Conservation (phyloP, 2,329 filamentous ascomycete species). For the Botrytis squamosa region DNA sequence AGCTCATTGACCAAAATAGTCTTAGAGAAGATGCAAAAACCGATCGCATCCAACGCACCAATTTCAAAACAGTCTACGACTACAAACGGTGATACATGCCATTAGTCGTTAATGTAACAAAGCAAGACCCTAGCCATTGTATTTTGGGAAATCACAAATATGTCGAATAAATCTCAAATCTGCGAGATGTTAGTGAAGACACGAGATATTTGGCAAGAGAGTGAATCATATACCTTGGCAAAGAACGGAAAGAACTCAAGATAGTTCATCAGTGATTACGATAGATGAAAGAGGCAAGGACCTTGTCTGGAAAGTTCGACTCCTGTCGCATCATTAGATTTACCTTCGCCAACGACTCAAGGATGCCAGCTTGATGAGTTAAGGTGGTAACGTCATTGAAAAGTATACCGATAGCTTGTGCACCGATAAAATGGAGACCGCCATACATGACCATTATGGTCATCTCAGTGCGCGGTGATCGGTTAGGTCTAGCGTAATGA, state of each 20-base stretch:
- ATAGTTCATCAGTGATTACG: neutral
- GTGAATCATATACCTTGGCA: neutral
- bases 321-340: conserved; percentile 7
- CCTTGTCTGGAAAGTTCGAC: neutral
- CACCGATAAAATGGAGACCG: neutral
- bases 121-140: neutral
- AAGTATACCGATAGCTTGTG: neutral
- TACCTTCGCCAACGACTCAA: neutral
- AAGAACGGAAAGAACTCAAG: neutral
- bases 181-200: neutral
- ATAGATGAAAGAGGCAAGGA: neutral
- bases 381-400: neutral
- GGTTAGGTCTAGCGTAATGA: neutral
- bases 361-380: neutral
- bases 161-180: neutral
- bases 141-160: neutral
- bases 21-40: neutral
- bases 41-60: conserved; percentile 9
- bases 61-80: neutral
- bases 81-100: neutral
- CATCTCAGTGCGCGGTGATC: conserved; percentile 7
- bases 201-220: neutral
- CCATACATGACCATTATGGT: neutral
- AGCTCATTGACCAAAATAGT: conserved; percentile 1
- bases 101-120: neutral